Base-by-base conservation (phyloP, 164 flowering plant species). In the Vitis cinerea region DNA sequence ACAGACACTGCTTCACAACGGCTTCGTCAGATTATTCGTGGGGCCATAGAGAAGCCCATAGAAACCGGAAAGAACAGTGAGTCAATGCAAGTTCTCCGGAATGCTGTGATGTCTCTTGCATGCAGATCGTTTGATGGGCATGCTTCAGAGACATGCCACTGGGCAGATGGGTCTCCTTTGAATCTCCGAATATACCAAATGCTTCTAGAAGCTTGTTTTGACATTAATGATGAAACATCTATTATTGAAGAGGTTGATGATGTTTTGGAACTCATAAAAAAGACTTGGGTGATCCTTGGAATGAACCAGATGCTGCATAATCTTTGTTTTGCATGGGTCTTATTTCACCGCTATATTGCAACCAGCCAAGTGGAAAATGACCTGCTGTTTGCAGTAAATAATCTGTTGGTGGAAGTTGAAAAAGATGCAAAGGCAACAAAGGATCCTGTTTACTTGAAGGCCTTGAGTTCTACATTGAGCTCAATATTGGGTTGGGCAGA, bases 91-190 rank as follows among this genome's bases (percentile, higher is more conserved):
- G 71, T 23, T 10, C 83, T 94, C 15, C 84, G 91, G 16, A 83
- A 62, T 61, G 66, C 78, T 69, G 95, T 88, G 9, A 83, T 81
- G 82, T 71, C 91, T 67, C 93, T 92, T 66, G 95, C 97, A 53
- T 82, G 86, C 66, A 81, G 95, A 78, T 83, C 92, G 17, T 75
- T 77, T 75, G 87, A 91, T 76, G 94, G 88, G 3, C 77, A 83
- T 17, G 65, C 55, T 27, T 31, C 92, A 9, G 90, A 83, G 27
- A 64, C 75, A 31, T 90, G 94, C 72, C 98, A 91, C 59, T 94
- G 99, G 99, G 99, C 97, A 15, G 99, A 92, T 79, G 98, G 96
- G 11, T 76, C 65, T 69, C 99, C 99, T 5, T 60, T 94, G 66
- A 94, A 91, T 74, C 83, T 94, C 50, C 81, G 80, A 29, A 75